Evolutionary conservation across 306 rosid genomes (phyloP).

Genomic region (Corylus avellana): DNA sequence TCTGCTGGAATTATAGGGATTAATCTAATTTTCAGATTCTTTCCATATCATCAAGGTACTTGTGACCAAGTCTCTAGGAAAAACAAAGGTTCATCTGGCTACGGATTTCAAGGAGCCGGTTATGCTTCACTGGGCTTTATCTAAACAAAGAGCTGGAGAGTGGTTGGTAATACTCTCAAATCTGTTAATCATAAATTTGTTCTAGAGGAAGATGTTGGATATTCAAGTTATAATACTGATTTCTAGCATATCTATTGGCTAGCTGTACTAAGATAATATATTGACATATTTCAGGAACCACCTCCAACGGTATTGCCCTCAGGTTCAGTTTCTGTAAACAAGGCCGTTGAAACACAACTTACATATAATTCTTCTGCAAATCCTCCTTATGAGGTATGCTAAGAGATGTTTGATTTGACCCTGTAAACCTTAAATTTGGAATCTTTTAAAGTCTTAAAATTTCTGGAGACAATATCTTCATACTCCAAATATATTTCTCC

Average conservation of each 20-base stretch:
- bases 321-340: slow-evolving; percentile 63
- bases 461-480: slow-evolving; percentile 24
- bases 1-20: slow-evolving; percentile 12
- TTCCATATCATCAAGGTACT: slow-evolving; percentile 56
- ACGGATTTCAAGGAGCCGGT: slow-evolving; percentile 66
- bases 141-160: slow-evolving; percentile 68
- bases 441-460: slow-evolving; percentile 18
- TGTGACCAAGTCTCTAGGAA: slow-evolving; percentile 66
- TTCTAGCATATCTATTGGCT: slow-evolving; percentile 7
- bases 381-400: slow-evolving; percentile 57
- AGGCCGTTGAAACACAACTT: slow-evolving; percentile 70
- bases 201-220: slow-evolving; percentile 21
- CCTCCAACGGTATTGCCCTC: slow-evolving; percentile 62
- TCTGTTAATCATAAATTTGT: slow-evolving; percentile 28
- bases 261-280: slow-evolving; percentile 18
- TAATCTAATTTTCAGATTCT: slow-evolving; percentile 30
- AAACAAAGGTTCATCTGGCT: slow-evolving; percentile 74
- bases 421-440: slow-evolving; percentile 20
- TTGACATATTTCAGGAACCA: slow-evolving; percentile 70
- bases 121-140: slow-evolving; percentile 92
- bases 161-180: slow-evolving; percentile 73
- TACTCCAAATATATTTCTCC: slow-evolving; percentile 36
- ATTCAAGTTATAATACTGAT: slow-evolving; percentile 18
- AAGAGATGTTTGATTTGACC: slow-evolving; percentile 26
- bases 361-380: slow-evolving; percentile 40